Evolutionary conservation across 2,329 filamentous ascomycete species (phyloP).

Genomic region (Aspergillus fijiensis): DNA sequence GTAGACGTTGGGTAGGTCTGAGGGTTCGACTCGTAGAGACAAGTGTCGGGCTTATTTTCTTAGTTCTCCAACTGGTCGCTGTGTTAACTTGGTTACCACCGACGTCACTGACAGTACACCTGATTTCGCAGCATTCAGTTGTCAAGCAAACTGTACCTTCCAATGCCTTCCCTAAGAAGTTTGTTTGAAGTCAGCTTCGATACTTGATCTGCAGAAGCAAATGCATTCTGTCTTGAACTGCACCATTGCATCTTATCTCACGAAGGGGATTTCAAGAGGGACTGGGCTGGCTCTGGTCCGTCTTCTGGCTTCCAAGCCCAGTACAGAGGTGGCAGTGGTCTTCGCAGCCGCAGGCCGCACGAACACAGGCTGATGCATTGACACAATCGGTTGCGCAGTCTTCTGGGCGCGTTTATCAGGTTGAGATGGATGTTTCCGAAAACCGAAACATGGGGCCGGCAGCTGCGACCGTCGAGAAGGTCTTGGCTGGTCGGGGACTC

Average conservation of each 20-base stretch:
- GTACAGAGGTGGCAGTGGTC: slow-evolving; percentile 36
- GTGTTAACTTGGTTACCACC: too few species aligned
- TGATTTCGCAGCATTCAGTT: too few species aligned
- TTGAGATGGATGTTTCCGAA: slow-evolving; percentile 40
- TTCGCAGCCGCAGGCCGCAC: slow-evolving; percentile 40
- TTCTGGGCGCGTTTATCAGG: slow-evolving; percentile 32
- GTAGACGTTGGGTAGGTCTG: not conserved
- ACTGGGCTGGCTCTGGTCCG: slow-evolving; percentile 33
- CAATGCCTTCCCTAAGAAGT: too few species aligned
- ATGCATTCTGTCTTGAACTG: too few species aligned
- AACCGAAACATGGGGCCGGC: slow-evolving; percentile 37
- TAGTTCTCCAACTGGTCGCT: too few species aligned
- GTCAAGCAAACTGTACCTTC: too few species aligned
- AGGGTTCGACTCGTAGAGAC: too few species aligned
- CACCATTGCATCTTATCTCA: slow-evolving; percentile 35
- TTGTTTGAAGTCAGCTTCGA: too few species aligned
- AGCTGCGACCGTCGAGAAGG: slow-evolving; percentile 31
- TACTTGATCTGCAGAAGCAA: too few species aligned
- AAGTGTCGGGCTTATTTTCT: too few species aligned
- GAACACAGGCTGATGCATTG: slow-evolving; percentile 30
- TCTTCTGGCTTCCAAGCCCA: slow-evolving; percentile 29
- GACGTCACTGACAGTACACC: too few species aligned
- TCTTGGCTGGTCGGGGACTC: slow-evolving; percentile 36
- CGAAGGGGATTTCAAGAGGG: slow-evolving; percentile 38
- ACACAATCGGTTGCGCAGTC: slow-evolving; percentile 33